Percentiles rank a stretch among this genome's conserved stretches.
phyloP scores from a whole-genome alignment of 2,329 filamentous ascomycete species.

The Aspergillus bombycis region DNA sequence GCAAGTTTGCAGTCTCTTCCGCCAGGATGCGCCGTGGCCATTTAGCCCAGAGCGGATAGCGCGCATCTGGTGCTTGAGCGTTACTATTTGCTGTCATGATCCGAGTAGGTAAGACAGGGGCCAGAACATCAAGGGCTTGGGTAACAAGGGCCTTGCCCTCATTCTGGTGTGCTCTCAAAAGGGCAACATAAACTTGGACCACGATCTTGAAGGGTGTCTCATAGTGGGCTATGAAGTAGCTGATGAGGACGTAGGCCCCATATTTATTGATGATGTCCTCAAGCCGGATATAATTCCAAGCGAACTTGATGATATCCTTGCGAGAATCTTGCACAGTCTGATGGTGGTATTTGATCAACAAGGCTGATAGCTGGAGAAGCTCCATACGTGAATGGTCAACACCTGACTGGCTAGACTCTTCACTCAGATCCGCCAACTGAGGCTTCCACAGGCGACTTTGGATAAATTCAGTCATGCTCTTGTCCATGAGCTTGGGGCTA shows the following conservation, averaged over 20 bases:
- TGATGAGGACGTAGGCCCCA: conserved; percentile 93
- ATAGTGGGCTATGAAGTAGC: conserved; percentile 96
- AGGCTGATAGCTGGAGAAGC: conserved; percentile 87
- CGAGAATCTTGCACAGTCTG: conserved; percentile 84
- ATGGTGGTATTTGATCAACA: conserved; percentile 94
- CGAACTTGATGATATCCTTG: conserved; percentile 98
- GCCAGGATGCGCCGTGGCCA: conserved; percentile 87
- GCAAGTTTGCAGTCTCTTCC: conserved; percentile 91
- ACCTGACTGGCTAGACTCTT: conserved; percentile 80
- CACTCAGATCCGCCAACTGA: conserved; percentile 76
- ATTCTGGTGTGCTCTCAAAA: conserved; percentile 91
- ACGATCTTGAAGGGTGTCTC: conserved; percentile 97
- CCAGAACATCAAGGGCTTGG: conserved; percentile 90
- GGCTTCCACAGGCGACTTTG: conserved; percentile 94
- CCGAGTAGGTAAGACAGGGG: conserved; percentile 88
- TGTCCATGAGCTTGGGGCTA: conserved; percentile 78
- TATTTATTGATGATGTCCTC: conserved; percentile 99
- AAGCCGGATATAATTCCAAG: conserved; percentile 97
- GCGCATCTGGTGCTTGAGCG: conserved; percentile 67
- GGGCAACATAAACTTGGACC: conserved; percentile 88
- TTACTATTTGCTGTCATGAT: conserved; percentile 55
- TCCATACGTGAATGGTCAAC: conserved; percentile 97
- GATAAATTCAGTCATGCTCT: conserved; percentile 82
- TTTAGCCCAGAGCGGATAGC: conserved; percentile 81
- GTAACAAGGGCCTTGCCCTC: conserved; percentile 91